A percentile compares a stretch with the other conserved stretches of the same genome.
Conservation (phyloP, 441 rosid genomes). For the Adansonia madagascariensis region DNA sequence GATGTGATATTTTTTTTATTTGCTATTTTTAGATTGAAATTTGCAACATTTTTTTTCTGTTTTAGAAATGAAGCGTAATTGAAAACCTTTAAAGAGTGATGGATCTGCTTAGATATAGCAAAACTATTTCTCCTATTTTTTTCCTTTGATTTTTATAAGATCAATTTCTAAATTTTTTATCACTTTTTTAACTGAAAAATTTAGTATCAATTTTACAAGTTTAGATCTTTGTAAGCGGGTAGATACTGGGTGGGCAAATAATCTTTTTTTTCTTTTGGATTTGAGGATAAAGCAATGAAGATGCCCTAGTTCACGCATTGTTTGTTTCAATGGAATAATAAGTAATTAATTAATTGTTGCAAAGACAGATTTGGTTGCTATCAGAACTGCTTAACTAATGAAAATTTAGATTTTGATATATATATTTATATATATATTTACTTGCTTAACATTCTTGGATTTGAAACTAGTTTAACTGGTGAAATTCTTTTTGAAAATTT, state of each 20-base stretch:
- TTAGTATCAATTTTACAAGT: not conserved
- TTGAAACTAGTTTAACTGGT: not conserved
- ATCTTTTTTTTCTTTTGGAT: no score
- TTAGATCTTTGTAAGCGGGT: slow-evolving; percentile 4
- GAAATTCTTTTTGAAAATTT: not conserved
- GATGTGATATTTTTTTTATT: slow-evolving; percentile 13
- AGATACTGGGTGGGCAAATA: not conserved
- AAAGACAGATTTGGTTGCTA: not conserved
- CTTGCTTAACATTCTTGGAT: slow-evolving; percentile 1
- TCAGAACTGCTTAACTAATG: not conserved
- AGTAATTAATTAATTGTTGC: not conserved
- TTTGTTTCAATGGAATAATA: slow-evolving; percentile 3
- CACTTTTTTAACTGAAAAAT: not conserved
- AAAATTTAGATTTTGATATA: not conserved
- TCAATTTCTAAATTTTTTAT: not conserved
- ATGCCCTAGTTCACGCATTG: not conserved
- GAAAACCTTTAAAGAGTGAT: not conserved
- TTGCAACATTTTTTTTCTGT: not conserved
- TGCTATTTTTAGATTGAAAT: not conserved
- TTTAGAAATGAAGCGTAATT: slow-evolving; percentile 16
- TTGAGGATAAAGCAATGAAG: not conserved
- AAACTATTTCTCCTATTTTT: not conserved
- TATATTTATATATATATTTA: not conserved
- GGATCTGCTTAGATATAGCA: slow-evolving; percentile 35
- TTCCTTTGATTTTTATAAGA: not conserved